Evolutionary conservation across 352 stramenopile species (phyloP), one percentile per base, ranked within the genome.

Genomic region (Plasmopara muralis): DNA sequence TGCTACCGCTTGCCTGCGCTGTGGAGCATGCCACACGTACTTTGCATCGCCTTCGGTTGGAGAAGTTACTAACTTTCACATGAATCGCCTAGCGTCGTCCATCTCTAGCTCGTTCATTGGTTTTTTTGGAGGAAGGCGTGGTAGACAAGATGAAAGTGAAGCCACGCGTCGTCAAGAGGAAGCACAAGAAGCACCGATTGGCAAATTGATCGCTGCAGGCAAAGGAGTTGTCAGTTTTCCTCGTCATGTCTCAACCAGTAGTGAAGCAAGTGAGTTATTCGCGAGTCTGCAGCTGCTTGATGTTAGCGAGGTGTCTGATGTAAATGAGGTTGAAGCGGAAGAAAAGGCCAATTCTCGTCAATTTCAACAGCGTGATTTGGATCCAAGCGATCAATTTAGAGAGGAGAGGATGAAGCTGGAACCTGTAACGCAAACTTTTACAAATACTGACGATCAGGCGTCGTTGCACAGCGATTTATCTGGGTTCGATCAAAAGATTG

Each of bases 31-130:
- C 50, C 77, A 90, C 49, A 87, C 77, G 29, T 93, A 89, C 52
- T 93, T 93, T 65, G 79, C 82, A 4, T 89, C 82, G 7, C 82
- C 82, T 9, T 75, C 75, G 0, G 75, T 93, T 12, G 82, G 79
- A 0, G 79, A 87, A 28, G 79, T 85, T 39, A 93, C 82, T 35
- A 90, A 88, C 60, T 93, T 93, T 50, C 82, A 93, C 68, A 79
- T 90, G 57, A 73, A 68, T n/a, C 65, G 76, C 2, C 63, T 93
- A 16, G 77, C 82, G 49, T 81, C 77, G 44, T 89, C 78, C 35
- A 83, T 92, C 37, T 85, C 75, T 25, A 86, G 73, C 46, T 90
- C 77, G 30, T 85, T 93, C 18, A 76, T 85, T 51, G 74, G 73
- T 7, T 67, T 92, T 6, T 92, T 92, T 45, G 66, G 62, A 43